Percentiles rank a stretch among this genome's conserved stretches.
Evolutionary conservation across 2,329 filamentous ascomycete species (phyloP).

Genomic region (Chaetomium strumarium): DNA sequence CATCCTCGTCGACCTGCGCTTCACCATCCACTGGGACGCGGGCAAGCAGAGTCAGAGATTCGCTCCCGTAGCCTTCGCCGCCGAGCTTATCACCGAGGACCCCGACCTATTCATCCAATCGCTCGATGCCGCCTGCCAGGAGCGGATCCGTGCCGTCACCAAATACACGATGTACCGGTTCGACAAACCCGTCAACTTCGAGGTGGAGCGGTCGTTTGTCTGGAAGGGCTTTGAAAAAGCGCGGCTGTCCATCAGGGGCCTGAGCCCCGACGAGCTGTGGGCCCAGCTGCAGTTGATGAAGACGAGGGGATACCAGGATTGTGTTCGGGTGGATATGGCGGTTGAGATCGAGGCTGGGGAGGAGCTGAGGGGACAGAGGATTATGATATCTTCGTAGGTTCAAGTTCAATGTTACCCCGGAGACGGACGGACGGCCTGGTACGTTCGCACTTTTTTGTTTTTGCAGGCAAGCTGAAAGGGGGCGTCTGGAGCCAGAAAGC

Average conservation of each 20-base stretch:
- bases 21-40: conserved; percentile 7
- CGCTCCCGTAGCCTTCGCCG: conserved; percentile 5
- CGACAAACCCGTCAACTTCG: neutral
- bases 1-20: conserved; percentile 13
- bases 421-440: too few species aligned
- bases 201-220: conserved; percentile 10
- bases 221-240: neutral
- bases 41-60: neutral
- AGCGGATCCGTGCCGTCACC: conserved; percentile 5
- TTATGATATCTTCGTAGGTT: too few species aligned
- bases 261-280: conserved; percentile 4
- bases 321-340: conserved; percentile 12
- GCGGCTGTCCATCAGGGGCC: neutral
- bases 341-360: conserved; percentile 10
- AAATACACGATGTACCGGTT: conserved; percentile 6
- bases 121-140: conserved; percentile 11
- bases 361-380: neutral
- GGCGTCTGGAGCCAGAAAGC: neutral
- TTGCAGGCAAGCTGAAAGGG: neutral
- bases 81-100: neutral
- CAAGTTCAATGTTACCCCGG: too few species aligned
- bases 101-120: conserved; percentile 11
- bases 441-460: too few species aligned
- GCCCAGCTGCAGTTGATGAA: conserved; percentile 7
- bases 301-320: conserved; percentile 5